phyloP scores from a whole-genome alignment of 2,329 filamentous ascomycete genomes.

The Herpotrichia juniperi region DNA sequence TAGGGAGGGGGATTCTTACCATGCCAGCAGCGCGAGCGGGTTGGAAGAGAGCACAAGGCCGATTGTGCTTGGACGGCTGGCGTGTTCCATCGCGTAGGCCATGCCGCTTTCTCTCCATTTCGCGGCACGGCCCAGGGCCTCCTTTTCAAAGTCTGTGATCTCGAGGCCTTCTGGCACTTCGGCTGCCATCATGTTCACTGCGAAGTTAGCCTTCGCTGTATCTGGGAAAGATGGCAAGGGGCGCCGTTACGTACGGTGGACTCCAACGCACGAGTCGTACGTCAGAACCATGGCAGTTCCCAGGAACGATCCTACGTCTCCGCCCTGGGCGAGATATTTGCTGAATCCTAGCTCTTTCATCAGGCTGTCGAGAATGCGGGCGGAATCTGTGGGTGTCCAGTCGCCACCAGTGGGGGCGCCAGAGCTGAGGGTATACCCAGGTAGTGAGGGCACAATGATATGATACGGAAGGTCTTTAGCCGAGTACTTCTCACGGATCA shows the following conservation, averaged over 20 bases:
- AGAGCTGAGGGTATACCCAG: constrained; percentile 61
- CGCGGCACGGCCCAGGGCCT: constrained; percentile 12
- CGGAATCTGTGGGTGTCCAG: constrained; percentile 48
- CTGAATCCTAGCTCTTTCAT: constrained; percentile 62
- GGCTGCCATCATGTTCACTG: constrained; percentile 34
- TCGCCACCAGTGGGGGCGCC: constrained; percentile 54
- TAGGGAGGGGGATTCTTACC: constrained; percentile 36
- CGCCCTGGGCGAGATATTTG: constrained; percentile 64
- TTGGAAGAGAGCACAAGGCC: constrained; percentile 60
- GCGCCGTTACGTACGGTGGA: constrained; percentile 29
- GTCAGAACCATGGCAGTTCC: constrained; percentile 47
- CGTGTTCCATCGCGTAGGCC: constrained; percentile 62
- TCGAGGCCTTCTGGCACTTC: constrained; percentile 21
- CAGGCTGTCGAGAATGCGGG: constrained; percentile 57
- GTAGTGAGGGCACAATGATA: constrained; percentile 62
- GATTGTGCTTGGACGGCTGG: constrained; percentile 62
- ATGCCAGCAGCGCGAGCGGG: constrained; percentile 64
- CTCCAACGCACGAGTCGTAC: constrained; percentile 56
- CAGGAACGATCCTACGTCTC: constrained; percentile 60
- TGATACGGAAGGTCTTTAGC: constrained; percentile 62
- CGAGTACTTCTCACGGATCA: constrained; percentile 56
- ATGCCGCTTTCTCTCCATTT: constrained; percentile 50
- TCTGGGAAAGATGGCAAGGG: not conserved
- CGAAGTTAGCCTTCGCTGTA: not conserved
- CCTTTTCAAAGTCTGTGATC: constrained; percentile 24